Conservation (phyloP, 768 basidiomycete genomes). For the Clitopilus hobsonii region DNA sequence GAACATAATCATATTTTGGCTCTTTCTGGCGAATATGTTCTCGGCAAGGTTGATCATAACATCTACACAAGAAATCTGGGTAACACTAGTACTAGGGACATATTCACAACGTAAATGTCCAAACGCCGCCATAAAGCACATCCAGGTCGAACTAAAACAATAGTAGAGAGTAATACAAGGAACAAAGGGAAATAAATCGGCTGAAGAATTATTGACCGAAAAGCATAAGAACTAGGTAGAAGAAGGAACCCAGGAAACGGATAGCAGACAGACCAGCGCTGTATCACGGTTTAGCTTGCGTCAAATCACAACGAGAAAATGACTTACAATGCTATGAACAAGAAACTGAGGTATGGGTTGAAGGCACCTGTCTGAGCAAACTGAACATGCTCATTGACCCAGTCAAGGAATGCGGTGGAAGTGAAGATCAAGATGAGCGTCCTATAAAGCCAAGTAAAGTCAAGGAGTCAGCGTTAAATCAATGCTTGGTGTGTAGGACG, state of each 20-base stretch:
- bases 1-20: not conserved
- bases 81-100: not conserved
- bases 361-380: conserved; percentile 51
- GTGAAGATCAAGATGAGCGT: conserved; percentile 73
- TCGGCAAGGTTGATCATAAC: no score
- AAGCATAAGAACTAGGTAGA: conserved; percentile 77
- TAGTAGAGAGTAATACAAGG: not conserved
- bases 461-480: conserved; percentile 2
- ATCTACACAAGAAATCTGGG: not conserved
- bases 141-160: conserved; percentile 29
- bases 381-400: conserved; percentile 59
- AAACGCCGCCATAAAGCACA: conserved; percentile 10
- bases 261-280: conserved; percentile 79
- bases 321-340: conserved; percentile 47
- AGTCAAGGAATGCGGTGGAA: conserved; percentile 68
- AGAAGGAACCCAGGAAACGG: conserved; percentile 72
- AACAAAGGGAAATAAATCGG: not conserved
- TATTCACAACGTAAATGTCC: not conserved
- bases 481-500: conserved; percentile 23
- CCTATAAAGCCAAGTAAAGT: conserved; percentile 26
- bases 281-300: conserved; percentile 3
- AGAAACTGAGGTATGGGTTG: conserved; percentile 86
- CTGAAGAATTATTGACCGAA: conserved; percentile 45
- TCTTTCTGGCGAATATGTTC: no score
- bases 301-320: not conserved